A percentile compares a stretch with the other conserved stretches of the same genome.
Conservation (phyloP, 2,329 filamentous ascomycete species). For the Fusarium veterinarium region DNA sequence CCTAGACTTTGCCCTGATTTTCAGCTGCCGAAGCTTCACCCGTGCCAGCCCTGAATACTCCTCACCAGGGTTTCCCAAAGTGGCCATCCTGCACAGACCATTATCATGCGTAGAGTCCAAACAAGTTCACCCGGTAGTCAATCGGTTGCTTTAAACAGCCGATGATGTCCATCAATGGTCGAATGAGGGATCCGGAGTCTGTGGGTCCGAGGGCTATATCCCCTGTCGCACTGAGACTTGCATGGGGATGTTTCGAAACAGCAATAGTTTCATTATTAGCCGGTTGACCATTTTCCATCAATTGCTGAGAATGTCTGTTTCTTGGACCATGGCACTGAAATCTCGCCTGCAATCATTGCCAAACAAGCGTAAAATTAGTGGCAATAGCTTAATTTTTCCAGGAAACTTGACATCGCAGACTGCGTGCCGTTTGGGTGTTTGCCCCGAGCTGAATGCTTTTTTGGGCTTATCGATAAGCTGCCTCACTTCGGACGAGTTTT, state of each 20-base stretch:
- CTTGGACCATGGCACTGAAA: neutral
- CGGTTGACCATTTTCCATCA: slow-evolving; percentile 10
- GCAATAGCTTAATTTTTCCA: neutral
- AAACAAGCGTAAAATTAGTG: neutral
- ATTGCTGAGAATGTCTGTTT: neutral
- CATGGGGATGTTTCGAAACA: slow-evolving; percentile 21
- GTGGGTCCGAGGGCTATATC: slow-evolving; percentile 11
- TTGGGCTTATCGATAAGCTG: neutral
- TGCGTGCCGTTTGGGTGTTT: neutral
- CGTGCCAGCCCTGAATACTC: neutral
- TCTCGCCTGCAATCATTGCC: neutral
- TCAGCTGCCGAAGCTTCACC: neutral
- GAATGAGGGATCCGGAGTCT: slow-evolving; percentile 15
- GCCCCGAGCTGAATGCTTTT: neutral
- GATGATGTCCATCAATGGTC: neutral
- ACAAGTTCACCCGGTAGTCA: neutral
- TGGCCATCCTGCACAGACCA: neutral
- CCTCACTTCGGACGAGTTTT: neutral
- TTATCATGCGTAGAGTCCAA: neutral
- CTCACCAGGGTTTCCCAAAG: neutral
- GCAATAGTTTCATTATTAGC: slow-evolving; percentile 17
- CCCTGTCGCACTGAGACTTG: slow-evolving; percentile 1
- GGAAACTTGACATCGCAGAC: neutral
- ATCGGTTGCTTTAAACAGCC: neutral
- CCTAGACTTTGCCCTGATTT: neutral